Evolutionary conservation across 176 grass and related monocot species (phyloP).

Genomic region (Bonia amplexicaulis): DNA sequence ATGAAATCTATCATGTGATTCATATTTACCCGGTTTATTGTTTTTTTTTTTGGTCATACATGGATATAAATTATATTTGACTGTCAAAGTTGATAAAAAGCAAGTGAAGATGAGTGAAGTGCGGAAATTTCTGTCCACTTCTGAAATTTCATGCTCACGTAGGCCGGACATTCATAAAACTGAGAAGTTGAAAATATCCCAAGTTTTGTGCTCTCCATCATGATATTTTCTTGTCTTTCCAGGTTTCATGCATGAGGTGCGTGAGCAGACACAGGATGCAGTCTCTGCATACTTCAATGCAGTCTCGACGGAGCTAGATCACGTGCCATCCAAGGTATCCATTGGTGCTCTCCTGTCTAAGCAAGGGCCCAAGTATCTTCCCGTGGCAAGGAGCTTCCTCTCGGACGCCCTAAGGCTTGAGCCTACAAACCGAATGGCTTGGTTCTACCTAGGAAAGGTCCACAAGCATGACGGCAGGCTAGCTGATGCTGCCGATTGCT

Average conservation of each 20-base stretch:
- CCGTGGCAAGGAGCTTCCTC: slow-evolving; percentile 73
- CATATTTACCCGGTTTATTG: slow-evolving; percentile 1
- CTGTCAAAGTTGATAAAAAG: not conserved
- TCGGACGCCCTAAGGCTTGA: slow-evolving; percentile 79
- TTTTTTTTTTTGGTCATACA: slow-evolving; percentile 3
- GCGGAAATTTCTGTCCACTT: not conserved
- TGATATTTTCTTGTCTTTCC: not conserved
- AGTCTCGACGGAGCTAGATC: slow-evolving; percentile 57
- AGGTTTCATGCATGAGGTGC: slow-evolving; percentile 65
- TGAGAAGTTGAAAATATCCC: not conserved
- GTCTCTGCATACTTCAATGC: slow-evolving; percentile 63
- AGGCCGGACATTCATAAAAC: not conserved
- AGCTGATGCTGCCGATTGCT: slow-evolving; percentile 82
- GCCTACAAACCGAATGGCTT: slow-evolving; percentile 73
- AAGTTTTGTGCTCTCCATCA: not conserved
- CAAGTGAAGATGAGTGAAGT: not conserved
- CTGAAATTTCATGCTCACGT: not conserved
- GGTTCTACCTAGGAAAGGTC: slow-evolving; percentile 91
- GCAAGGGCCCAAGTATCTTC: slow-evolving; percentile 67
- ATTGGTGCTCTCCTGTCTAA: slow-evolving; percentile 67
- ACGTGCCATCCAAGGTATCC: slow-evolving; percentile 79
- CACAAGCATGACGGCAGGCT: slow-evolving; percentile 70
- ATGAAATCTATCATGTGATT: not conserved
- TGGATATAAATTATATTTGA: not conserved
- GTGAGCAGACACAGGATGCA: slow-evolving; percentile 38